These are phyloP conservation scores for Eutrema heterophyllum DNA, from an alignment of 345 rosid genomes.

Conservation along the genomic window DNA sequence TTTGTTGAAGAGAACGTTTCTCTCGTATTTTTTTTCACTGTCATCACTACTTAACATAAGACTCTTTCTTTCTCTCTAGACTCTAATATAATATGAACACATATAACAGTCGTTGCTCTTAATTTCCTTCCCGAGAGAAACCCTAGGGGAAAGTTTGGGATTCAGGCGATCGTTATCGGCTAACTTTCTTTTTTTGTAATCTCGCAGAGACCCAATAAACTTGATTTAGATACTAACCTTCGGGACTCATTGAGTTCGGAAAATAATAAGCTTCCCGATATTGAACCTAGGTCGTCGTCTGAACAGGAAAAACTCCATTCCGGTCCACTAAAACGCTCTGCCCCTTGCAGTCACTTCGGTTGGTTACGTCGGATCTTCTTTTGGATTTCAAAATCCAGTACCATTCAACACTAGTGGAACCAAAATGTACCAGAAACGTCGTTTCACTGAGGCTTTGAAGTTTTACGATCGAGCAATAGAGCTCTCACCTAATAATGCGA, in stretches of 20 bases:
- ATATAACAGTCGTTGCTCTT: slow-evolving; percentile 30
- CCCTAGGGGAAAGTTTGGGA: not conserved
- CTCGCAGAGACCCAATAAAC: not conserved
- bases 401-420: slow-evolving; percentile 36
- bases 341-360: not conserved
- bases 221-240: slow-evolving; percentile 29
- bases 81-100: too few species aligned
- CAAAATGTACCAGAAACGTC: slow-evolving; percentile 59
- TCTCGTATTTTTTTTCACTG: too few species aligned
- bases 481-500: slow-evolving; percentile 57
- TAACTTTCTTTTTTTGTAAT: not conserved
- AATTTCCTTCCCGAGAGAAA: not conserved
- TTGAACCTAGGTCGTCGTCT: not conserved
- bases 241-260: slow-evolving; percentile 49
- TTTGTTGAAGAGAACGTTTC: not conserved
- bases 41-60: too few species aligned
- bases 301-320: slow-evolving; percentile 22
- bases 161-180: not conserved
- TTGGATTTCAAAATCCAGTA: too few species aligned
- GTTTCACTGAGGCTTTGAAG: slow-evolving; percentile 64
- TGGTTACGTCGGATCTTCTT: not conserved
- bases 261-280: slow-evolving; percentile 42
- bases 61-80: too few species aligned
- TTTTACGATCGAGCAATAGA: slow-evolving; percentile 76
- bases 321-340: not conserved